These are phyloP conservation scores for Gossypium gossypioides DNA, from an alignment of 441 rosid genomes.

Conservation along the genomic window DNA sequence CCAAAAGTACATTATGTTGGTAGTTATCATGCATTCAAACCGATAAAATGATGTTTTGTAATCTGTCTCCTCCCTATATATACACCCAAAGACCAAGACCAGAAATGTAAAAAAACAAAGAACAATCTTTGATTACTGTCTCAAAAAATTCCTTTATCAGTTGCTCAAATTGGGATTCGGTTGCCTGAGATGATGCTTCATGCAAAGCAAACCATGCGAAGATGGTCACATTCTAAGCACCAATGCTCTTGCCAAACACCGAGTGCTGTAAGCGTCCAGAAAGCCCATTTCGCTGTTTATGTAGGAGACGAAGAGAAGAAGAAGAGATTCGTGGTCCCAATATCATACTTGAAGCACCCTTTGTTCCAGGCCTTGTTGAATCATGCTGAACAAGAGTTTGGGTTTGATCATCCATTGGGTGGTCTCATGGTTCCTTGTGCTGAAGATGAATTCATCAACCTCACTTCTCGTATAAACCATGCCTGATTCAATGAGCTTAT, in stretches of 20 bases:
- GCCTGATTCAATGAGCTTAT: background rate
- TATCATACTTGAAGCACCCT: conserved; percentile 31
- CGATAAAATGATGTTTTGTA: background rate
- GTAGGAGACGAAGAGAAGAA: conserved; percentile 29
- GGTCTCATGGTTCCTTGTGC: conserved; percentile 34
- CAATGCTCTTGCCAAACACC: background rate
- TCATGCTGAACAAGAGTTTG: conserved; percentile 41
- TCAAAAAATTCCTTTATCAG: background rate
- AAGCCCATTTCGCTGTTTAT: conserved; percentile 42
- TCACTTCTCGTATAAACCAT: conserved; percentile 16
- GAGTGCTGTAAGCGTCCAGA: conserved; percentile 27
- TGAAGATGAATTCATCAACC: conserved; percentile 30
- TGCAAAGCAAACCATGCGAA: background rate
- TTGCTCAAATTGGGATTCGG: background rate
- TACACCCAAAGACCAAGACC: background rate
- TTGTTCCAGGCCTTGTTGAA: conserved; percentile 31
- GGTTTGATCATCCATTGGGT: conserved; percentile 32
- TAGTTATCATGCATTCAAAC: background rate
- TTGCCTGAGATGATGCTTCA: conserved; percentile 3
- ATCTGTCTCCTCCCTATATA: background rate
- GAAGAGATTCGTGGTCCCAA: conserved; percentile 28
- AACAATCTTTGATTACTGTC: background rate
- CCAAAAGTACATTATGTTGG: background rate
- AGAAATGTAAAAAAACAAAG: background rate
- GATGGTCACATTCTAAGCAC: conserved; percentile 6